These are phyloP conservation scores for Eustoma russellianum DNA, from an alignment of 257 asterid species.

Conservation along the genomic window DNA sequence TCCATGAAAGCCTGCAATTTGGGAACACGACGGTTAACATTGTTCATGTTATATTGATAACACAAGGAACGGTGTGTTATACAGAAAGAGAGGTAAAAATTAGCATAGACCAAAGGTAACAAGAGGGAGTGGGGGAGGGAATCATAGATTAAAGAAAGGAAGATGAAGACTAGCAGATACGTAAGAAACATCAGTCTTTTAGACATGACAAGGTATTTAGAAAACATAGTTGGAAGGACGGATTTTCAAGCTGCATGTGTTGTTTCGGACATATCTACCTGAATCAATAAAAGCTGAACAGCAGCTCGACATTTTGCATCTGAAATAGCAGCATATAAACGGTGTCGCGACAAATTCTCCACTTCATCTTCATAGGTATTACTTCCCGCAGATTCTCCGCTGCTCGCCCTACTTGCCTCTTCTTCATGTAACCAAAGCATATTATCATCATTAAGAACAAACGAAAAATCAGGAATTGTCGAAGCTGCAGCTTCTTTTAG, in stretches of 20 bases:
- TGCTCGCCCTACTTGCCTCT: conserved; percentile 31
- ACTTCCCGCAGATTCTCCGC: conserved; percentile 47
- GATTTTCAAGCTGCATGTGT: too few relatives aligned
- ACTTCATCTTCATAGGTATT: conserved; percentile 39
- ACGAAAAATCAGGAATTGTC: conserved; percentile 87
- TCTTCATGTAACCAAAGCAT: conserved; percentile 35
- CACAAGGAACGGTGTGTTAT: neutral
- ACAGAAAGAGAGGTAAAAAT: neutral
- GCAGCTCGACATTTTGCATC: conserved; percentile 93
- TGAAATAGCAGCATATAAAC: conserved; percentile 57
- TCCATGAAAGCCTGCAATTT: conserved; percentile 77
- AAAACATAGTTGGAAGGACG: too few relatives aligned
- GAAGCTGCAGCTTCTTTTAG: conserved; percentile 72
- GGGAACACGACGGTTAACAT: neutral
- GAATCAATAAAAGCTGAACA: conserved; percentile 86
- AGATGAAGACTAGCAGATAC: too few relatives aligned
- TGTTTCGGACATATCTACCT: conserved; percentile 33
- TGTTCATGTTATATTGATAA: neutral
- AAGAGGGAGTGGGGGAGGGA: too few relatives aligned
- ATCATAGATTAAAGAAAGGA: too few relatives aligned
- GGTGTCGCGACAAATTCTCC: conserved; percentile 55
- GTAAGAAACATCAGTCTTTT: neutral
- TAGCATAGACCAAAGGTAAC: too few relatives aligned
- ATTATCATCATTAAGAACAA: conserved; percentile 54
- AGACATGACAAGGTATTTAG: too few relatives aligned